phyloP scores from a whole-genome alignment of 441 rosid species.

The Arabidopsis lyrata region DNA sequence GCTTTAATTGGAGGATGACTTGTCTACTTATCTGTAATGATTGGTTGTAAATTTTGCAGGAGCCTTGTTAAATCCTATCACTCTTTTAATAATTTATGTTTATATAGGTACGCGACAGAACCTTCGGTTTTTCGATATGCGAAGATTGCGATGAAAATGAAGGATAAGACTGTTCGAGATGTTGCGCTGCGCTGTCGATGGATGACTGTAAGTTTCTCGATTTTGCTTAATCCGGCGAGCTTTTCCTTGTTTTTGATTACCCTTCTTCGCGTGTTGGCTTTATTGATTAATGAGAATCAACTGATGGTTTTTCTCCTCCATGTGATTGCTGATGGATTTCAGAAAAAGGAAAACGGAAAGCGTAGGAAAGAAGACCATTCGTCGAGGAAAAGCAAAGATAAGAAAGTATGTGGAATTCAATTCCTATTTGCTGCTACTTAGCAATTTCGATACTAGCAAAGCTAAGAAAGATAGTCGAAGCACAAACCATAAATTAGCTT shows the following conservation, averaged over 20 bases:
- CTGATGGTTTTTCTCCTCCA: conserved; percentile 4
- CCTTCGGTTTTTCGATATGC: conserved; percentile 66
- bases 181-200: conserved; percentile 82
- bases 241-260: background rate
- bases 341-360: conserved; percentile 91
- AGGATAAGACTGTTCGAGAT: conserved; percentile 77
- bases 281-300: background rate
- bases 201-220: conserved; percentile 69
- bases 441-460: conserved; percentile 3
- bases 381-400: conserved; percentile 80
- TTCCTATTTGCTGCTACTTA: background rate
- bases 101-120: conserved; percentile 61
- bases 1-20: conserved; percentile 14
- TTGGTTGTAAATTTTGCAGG: background rate
- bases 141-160: conserved; percentile 74
- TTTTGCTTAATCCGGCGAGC: background rate
- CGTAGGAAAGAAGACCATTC: conserved; percentile 91
- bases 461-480: background rate
- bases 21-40: background rate
- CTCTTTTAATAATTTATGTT: conserved; percentile 15
- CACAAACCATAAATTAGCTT: conserved; percentile 2
- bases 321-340: conserved; percentile 35
- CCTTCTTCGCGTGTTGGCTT: conserved; percentile 5
- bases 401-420: conserved; percentile 58
- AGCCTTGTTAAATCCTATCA: background rate